Base-by-base conservation (phyloP, 805 yeast species). In the Lachancea dasiensis region DNA sequence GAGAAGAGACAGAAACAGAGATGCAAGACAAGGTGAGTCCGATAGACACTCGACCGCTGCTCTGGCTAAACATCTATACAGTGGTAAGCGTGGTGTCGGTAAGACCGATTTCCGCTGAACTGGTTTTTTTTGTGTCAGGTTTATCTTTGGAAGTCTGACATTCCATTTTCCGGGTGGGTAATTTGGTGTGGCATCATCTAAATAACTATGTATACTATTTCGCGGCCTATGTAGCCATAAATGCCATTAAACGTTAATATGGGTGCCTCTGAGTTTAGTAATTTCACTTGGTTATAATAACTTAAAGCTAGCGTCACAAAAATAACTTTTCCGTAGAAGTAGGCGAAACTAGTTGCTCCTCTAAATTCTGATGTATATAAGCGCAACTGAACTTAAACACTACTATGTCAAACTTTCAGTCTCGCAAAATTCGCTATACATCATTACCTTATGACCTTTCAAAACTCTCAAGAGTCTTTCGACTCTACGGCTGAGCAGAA, bases 1-100 rank as follows among this genome's bases (percentile, higher is more conserved):
- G 64, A 86, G 95, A 76, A 80, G 95, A 68, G 94, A 84, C 59
- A 79, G 97, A 70, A 86, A 89, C 68, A 81, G 89, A 70, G 65
- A 72, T 57, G 96, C 97, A 29, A 80, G 95, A 66, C 83, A 79
- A 49, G 96, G 97, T 70, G 99, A 92, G 70, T 83, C 85, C 58
- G 99, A 92, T 68, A 81, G 97, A 66, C 95, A 86, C 63, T 70
- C 77, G 41, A 75, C 87, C 38, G 92, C 84, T 36, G 69, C 85
- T 45, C 65, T 85, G 68, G 95, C 97, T 47, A 90, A 89, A 72
- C 98, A 92, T 68, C 72, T 92, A 74, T 84, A 82, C 71, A 69
- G 86, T 54, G 99, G 99, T 68, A 92, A 92, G 75, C 80, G 98
- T 69, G 95, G 97, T 71, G 79, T 77, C 56, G 97, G 97, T 64